Base-by-base conservation (phyloP, 1,139 yeast species). In the Kodamaea ohmeri region DNA sequence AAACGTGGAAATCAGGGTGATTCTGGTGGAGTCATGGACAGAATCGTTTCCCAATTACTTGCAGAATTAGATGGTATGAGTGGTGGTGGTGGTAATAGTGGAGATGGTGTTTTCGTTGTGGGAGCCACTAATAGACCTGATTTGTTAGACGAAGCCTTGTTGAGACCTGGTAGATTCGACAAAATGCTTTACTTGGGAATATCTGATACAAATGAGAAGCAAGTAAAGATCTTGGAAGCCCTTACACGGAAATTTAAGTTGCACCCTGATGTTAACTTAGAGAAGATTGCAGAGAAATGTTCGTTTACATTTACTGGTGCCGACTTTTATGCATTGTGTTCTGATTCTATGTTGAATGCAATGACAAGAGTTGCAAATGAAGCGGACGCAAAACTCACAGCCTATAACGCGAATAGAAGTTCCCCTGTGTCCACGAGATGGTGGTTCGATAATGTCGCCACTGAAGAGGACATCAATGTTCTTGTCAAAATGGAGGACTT, bases 111-210 rank as follows among this genome's bases (percentile, higher is more conserved):
- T 1, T 92, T 92, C 60, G 97, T 90, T 9, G 96, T 92, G 34
- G 97, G 97, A 11, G 98, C 98, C 6, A 92, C 97, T 0, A 92
- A 92, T 53, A 73, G 97, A 52, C 98, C 98, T 0, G 97, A 92
- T 65, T 67, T 92, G 44, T 68, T 92, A 35, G 98, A 92, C 56
- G 97, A 90, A 56, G 97, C 97, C 0, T 69, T 92, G 37, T 65
- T 92, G 42, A 77, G 98, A 56, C 98, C 98, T 0, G 98, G 98
- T 2, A 72, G 98, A 57, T 92, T 92, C 57, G 98, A 92, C 59
- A 92, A 89, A 59, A 80, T 92, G 92, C 69, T 92, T 39, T 92
- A 92, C 53, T 68, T 92, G 46, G 98, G 98, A 16, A 88, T 92
- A 29, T 78, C 96, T 1, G 97, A 92, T 52, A 87, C 96, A 0